Percentiles rank a stretch among this genome's conserved stretches.
Evolutionary conservation across 2,329 filamentous ascomycete species (phyloP).

Genomic region (Colletotrichum ledebouriae): DNA sequence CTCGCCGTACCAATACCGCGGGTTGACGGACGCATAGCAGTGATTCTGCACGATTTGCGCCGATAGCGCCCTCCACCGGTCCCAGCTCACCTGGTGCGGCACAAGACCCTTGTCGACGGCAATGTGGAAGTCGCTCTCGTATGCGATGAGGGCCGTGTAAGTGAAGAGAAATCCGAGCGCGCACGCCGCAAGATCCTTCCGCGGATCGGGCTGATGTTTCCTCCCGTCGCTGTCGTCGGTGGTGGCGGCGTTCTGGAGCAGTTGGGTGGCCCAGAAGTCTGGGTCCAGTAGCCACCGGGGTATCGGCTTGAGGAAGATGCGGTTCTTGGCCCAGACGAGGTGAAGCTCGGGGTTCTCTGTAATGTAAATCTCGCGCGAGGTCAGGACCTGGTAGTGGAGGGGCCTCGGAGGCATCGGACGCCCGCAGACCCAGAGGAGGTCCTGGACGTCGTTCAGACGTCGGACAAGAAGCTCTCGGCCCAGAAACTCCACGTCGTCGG

Average conservation of each 20-base stretch:
- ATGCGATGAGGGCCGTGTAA: constrained; percentile 54
- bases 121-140: constrained; percentile 56
- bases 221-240: constrained; percentile 3
- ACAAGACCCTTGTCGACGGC: constrained; percentile 53
- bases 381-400: constrained; percentile 46
- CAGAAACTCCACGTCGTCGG: constrained; percentile 44
- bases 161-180: constrained; percentile 56
- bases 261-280: constrained; percentile 51
- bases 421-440: constrained; percentile 48
- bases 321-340: constrained; percentile 55
- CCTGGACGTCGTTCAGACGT: constrained; percentile 47
- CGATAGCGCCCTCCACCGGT: constrained; percentile 51
- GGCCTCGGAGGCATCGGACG: constrained; percentile 46
- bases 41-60: constrained; percentile 46
- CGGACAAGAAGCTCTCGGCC: constrained; percentile 49
- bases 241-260: constrained; percentile 37
- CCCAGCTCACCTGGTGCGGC: constrained; percentile 53
- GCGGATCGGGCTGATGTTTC: constrained; percentile 7
- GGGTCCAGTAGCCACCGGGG: constrained; percentile 56
- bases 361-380: constrained; percentile 49
- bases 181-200: constrained; percentile 47
- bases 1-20: constrained; percentile 57
- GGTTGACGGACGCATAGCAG: constrained; percentile 49
- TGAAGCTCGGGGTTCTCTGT: constrained; percentile 56
- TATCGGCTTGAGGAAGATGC: constrained; percentile 56